Base-by-base conservation (phyloP, 2,329 filamentous ascomycete species). In the Paraphoma chrysanthemicola region DNA sequence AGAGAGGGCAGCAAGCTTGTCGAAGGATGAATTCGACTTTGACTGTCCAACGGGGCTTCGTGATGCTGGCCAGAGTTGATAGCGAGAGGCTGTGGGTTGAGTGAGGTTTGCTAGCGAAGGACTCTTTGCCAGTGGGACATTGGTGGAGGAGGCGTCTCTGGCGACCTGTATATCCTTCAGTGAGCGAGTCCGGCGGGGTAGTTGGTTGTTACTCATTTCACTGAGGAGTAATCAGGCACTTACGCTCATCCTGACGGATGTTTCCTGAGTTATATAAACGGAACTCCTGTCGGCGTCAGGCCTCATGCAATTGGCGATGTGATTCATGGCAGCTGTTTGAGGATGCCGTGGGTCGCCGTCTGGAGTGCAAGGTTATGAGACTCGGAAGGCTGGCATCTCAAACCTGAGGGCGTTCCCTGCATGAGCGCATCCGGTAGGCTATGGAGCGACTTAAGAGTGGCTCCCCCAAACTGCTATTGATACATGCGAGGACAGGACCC, bases 251-350 rank as follows among this genome's bases (percentile, higher is more conserved):
- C 57, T 70, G 59, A 63, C 63, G 68, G 74, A 71, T 56, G 73
- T 71, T 73, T 75, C 74, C 52, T 67, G 61, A 46, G 63, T 63
- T 76, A 77, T 77, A 76, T 76, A 77, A 74, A 75, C 65, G 57
- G 66, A 66, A 49, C 67, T 64, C 55, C 63, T 71, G 53, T 70
- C 66, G 64, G 67, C 66, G 50, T 67, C 68, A 43, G 63, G 69
- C 51, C 76, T 73, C 63, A 78, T 76, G 73, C 75, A 78, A 72
- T 76, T 77, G 69, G 77, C 75, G 66, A 79, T 79, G 71, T 79
- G 76, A 75, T 74, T 73, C 75, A 78, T 78, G 72, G 70, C 63
- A 50, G 65, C 44, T 55, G 71, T 74, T 73, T 76, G 71, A 73
- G 67, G 66, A 62, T 65, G 63, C 67, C 59, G 69, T 74, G 64